These are phyloP conservation scores for Hamigera avellanea DNA, from an alignment of 495 filamentous ascomycete species.

Conservation along the genomic window DNA sequence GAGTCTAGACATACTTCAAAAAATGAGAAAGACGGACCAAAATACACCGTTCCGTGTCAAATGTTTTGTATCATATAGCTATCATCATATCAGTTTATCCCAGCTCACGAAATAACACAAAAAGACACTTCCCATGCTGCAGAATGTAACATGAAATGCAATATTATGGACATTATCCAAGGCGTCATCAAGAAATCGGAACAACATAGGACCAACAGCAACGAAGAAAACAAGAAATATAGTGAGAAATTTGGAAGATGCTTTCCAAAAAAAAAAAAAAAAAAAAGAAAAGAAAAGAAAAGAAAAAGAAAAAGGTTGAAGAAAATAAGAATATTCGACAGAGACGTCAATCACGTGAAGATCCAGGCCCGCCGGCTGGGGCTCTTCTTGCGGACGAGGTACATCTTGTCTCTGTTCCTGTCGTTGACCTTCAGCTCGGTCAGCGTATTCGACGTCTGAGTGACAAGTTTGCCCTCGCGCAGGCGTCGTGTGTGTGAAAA, in stretches of 20 bases:
- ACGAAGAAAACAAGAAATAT: not conserved
- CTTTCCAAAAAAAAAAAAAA: no score
- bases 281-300: constrained; percentile 2
- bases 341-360: constrained; percentile 16
- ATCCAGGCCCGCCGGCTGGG: constrained; percentile 21
- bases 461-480: constrained; percentile 39
- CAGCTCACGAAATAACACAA: not conserved
- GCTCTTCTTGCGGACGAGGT: constrained; percentile 54
- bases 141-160: no score
- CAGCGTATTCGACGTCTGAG: constrained; percentile 31
- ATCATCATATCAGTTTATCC: constrained; percentile 1
- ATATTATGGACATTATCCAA: no score
- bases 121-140: constrained; percentile 1
- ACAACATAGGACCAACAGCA: no score
- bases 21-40: no score
- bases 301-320: constrained; percentile 2
- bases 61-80: constrained; percentile 1
- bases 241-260: no score
- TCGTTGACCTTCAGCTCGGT: constrained; percentile 40
- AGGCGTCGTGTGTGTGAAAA: constrained; percentile 59
- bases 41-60: not conserved
- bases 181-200: no score
- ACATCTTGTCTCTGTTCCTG: constrained; percentile 41
- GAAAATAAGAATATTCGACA: not conserved
- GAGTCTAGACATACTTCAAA: no score